These are phyloP conservation scores for Ophiocordyceps camponoti-rufipedis DNA, from an alignment of 2,329 filamentous ascomycete species.

Conservation along the genomic window DNA sequence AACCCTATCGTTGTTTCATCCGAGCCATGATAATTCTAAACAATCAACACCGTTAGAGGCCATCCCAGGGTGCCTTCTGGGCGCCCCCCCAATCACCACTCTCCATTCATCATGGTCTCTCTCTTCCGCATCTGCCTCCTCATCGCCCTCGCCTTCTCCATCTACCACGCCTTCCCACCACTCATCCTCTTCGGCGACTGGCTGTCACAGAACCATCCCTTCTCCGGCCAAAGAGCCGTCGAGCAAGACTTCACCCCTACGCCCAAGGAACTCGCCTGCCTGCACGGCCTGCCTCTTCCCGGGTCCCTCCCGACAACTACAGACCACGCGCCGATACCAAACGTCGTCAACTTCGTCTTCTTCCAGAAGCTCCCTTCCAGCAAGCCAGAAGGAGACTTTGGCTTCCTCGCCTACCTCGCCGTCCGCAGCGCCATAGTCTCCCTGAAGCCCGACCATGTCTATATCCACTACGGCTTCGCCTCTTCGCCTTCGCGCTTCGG, in stretches of 20 bases:
- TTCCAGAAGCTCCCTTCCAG: constrained; percentile 2
- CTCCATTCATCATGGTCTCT: neutral
- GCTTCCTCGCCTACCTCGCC: constrained; percentile 4
- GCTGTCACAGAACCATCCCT: constrained; percentile 1
- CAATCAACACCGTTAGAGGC: too few relatives aligned
- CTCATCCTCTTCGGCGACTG: constrained; percentile 2
- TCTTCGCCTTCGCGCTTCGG: neutral
- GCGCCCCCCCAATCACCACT: too few relatives aligned
- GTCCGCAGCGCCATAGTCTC: constrained; percentile 5
- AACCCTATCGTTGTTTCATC: too few relatives aligned
- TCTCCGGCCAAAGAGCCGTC: constrained; percentile 2
- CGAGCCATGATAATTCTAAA: too few relatives aligned
- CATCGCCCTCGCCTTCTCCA: neutral
- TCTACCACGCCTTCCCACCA: neutral
- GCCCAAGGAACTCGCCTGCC: constrained; percentile 3
- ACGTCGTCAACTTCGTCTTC: constrained; percentile 5
- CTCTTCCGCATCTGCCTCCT: neutral
- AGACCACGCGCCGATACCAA: constrained; percentile 2
- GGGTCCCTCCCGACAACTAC: neutral
- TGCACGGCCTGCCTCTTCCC: constrained; percentile 1
- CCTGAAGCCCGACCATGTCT: constrained; percentile 1
- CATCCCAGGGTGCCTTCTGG: too few relatives aligned
- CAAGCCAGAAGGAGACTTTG: constrained; percentile 2
- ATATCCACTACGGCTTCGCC: constrained; percentile 3
- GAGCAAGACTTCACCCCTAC: constrained; percentile 4